Conservation (phyloP, 345 rosid species). For the Gossypium australe region DNA sequence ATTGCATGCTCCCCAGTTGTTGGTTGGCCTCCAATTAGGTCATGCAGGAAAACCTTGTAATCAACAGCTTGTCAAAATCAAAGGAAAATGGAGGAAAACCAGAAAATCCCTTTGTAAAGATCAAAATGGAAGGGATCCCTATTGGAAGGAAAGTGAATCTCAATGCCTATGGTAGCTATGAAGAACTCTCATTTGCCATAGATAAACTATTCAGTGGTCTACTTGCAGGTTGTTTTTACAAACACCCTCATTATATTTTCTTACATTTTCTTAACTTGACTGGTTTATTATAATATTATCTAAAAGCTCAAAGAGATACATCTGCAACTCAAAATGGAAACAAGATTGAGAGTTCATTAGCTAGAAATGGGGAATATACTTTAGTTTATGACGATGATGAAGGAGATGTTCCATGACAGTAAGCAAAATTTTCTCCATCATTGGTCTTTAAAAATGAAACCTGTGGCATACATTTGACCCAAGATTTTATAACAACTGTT, state of each 20-base stretch:
- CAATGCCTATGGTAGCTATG: slow-evolving; percentile 64
- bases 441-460: neutral
- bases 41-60: slow-evolving; percentile 76
- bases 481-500: neutral
- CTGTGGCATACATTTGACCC: too few relatives aligned
- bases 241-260: neutral
- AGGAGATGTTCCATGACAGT: slow-evolving; percentile 99
- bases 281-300: neutral
- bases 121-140: slow-evolving; percentile 94
- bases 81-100: slow-evolving; percentile 26
- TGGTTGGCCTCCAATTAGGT: slow-evolving; percentile 98
- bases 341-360: slow-evolving; percentile 44
- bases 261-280: neutral
- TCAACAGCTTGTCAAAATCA: slow-evolving; percentile 53
- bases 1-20: slow-evolving; percentile 85
- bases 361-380: slow-evolving; percentile 85
- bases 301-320: slow-evolving; percentile 69
- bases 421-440: slow-evolving; percentile 27
- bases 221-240: slow-evolving; percentile 61
- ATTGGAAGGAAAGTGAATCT: slow-evolving; percentile 98
- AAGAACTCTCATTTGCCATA: slow-evolving; percentile 72
- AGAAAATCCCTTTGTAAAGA: slow-evolving; percentile 51
- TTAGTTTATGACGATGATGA: slow-evolving; percentile 93
- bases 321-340: slow-evolving; percentile 35
- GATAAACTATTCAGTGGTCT: slow-evolving; percentile 86